Percentiles rank a stretch among this genome's conserved stretches.
phyloP scores from a whole-genome alignment of 1,284 basidiomycete genomes.

The Sphagnurus paluster region DNA sequence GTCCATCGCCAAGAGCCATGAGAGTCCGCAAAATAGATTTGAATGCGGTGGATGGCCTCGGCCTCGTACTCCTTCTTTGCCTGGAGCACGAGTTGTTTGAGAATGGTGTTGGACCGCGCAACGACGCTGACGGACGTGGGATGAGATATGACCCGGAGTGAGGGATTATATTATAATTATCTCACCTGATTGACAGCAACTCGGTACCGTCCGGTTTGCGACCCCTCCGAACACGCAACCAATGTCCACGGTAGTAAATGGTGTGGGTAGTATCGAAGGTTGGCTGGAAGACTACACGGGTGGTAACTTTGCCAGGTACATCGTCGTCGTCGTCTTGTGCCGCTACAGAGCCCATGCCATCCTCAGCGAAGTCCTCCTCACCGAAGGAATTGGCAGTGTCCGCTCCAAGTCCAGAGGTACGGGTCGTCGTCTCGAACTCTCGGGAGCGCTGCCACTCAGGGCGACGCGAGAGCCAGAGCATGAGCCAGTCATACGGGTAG shows the following conservation, averaged over 20 bases:
- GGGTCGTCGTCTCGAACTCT: constrained; percentile 82
- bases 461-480: constrained; percentile 77
- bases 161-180: no score
- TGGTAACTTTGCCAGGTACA: constrained; percentile 64
- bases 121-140: constrained; percentile 53
- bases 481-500: constrained; percentile 82
- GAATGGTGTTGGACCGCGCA: constrained; percentile 73
- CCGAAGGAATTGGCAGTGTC: constrained; percentile 59
- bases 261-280: constrained; percentile 82
- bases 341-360: constrained; percentile 14
- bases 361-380: constrained; percentile 58
- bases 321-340: constrained; percentile 27
- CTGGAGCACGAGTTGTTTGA: constrained; percentile 83
- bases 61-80: constrained; percentile 86
- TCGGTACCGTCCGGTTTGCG: constrained; percentile 70
- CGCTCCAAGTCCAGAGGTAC: constrained; percentile 52
- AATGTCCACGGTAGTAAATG: constrained; percentile 79
- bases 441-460: constrained; percentile 83
- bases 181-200: constrained; percentile 70
- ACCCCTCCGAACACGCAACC: constrained; percentile 70
- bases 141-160: constrained; percentile 9
- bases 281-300: constrained; percentile 81
- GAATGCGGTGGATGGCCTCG: constrained; percentile 77
- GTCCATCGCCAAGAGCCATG: constrained; percentile 85
- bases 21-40: constrained; percentile 85